Conservation (phyloP, 139 green algal species). For the Micractinium sp. region DNA sequence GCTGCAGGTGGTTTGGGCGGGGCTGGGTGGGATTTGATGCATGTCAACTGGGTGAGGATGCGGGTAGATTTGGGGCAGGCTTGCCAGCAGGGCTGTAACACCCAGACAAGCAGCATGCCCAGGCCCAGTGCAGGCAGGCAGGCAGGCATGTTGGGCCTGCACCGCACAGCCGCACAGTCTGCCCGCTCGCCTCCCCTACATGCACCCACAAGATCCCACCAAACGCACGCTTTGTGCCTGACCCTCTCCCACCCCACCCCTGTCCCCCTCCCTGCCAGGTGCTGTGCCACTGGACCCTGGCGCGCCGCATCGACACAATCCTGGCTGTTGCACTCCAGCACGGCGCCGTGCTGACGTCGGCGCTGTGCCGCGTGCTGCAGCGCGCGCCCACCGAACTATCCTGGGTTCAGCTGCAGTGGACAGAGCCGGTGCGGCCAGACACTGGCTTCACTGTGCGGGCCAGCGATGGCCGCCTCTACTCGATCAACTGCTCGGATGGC, state of each 20-base stretch:
- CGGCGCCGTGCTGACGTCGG: neutral
- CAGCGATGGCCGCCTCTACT: constrained; percentile 44
- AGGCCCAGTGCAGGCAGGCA: neutral
- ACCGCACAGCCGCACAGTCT: no score
- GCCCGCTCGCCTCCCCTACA: no score
- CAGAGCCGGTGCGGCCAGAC: neutral
- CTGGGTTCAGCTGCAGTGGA: neutral
- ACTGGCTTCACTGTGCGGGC: constrained; percentile 50
- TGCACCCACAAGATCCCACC: neutral
- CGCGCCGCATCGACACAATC: neutral
- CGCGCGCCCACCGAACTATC: neutral
- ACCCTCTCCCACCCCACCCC: neutral
- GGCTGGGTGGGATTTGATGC: neutral
- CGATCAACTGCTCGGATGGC: constrained; percentile 62
- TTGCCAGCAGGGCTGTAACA: neutral
- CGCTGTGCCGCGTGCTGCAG: neutral
- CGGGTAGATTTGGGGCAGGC: neutral
- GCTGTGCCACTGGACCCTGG: constrained; percentile 23
- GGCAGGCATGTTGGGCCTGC: neutral
- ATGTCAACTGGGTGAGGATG: neutral
- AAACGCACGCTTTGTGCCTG: neutral
- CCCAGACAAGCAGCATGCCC: no score
- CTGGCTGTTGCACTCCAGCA: neutral
- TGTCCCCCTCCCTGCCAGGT: neutral
- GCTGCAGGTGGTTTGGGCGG: constrained; percentile 20